Conservation (phyloP, 2,329 filamentous ascomycete species). For the Zasmidium cellare region DNA sequence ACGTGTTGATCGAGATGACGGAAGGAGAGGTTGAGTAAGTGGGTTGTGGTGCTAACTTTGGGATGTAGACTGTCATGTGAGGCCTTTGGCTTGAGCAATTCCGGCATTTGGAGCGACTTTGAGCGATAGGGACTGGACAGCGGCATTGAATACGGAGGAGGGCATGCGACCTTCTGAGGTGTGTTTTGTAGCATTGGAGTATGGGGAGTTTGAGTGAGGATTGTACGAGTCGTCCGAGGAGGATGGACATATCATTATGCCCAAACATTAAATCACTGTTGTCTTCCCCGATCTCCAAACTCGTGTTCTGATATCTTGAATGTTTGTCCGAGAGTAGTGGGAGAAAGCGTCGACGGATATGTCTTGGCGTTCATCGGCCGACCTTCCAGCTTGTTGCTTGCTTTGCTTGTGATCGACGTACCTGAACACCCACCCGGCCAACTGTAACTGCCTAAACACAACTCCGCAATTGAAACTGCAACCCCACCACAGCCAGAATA, state of each 20-base stretch:
- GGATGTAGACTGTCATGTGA: slow-evolving; percentile 18
- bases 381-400: not conserved
- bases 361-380: not conserved
- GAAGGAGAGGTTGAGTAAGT: not conserved
- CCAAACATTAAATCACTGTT: no score
- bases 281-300: no score
- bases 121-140: not conserved
- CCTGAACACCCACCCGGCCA: not conserved
- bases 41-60: not conserved
- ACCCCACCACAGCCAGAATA: no score
- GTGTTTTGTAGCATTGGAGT: not conserved
- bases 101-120: no score
- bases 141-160: not conserved
- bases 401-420: not conserved
- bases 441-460: not conserved
- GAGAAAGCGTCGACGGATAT: not conserved
- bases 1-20: slow-evolving; percentile 1
- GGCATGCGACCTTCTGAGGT: not conserved
- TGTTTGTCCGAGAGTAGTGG: not conserved
- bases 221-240: no score
- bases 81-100: no score
- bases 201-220: no score
- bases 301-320: no score
- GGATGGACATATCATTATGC: no score
- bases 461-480: not conserved